A percentile compares a stretch with the other conserved stretches of the same genome.
phyloP scores from a whole-genome alignment of 2,329 filamentous ascomycete genomes.

The Zymoseptoria pseudotritici region DNA sequence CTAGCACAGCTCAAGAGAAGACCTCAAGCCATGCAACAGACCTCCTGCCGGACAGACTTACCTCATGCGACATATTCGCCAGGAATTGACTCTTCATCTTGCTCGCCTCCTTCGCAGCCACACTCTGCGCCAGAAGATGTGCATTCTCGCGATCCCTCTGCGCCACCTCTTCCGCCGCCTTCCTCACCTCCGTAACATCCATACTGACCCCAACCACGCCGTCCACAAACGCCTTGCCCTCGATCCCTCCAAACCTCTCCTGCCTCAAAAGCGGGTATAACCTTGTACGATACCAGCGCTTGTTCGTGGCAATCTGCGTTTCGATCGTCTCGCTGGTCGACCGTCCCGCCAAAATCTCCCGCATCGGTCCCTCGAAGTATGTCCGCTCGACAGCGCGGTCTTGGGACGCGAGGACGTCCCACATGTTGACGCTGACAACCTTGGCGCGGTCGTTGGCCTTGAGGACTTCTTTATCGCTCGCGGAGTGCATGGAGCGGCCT shows the following conservation, averaged over 20 bases:
- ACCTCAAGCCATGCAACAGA: too few relatives aligned
- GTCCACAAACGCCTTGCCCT: constrained; percentile 40
- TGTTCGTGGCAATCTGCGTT: constrained; percentile 49
- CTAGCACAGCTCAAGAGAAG: not conserved
- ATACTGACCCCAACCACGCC: constrained; percentile 73
- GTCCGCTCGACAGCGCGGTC: constrained; percentile 27
- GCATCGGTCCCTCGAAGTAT: constrained; percentile 50
- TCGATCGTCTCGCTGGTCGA: constrained; percentile 56
- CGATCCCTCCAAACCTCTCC: constrained; percentile 45
- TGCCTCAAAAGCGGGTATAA: constrained; percentile 59
- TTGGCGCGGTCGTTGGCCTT: constrained; percentile 2
- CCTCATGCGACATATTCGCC: constrained; percentile 49
- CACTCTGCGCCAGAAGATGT: constrained; percentile 64
- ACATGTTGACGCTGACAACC: constrained; percentile 53
- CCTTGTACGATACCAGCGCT: constrained; percentile 63
- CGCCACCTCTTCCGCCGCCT: constrained; percentile 55
- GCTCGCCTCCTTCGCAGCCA: constrained; percentile 72
- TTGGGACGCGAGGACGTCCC: constrained; percentile 50
- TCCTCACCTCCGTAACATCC: constrained; percentile 67
- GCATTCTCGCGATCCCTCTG: constrained; percentile 59
- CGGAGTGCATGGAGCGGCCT: constrained; percentile 43
- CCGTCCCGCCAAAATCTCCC: constrained; percentile 57
- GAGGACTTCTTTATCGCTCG: not conserved
- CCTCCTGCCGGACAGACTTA: not conserved
- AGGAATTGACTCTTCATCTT: constrained; percentile 73